Base-by-base conservation (phyloP, 2,329 filamentous ascomycete genomes). In the Venturia oleaginea region DNA sequence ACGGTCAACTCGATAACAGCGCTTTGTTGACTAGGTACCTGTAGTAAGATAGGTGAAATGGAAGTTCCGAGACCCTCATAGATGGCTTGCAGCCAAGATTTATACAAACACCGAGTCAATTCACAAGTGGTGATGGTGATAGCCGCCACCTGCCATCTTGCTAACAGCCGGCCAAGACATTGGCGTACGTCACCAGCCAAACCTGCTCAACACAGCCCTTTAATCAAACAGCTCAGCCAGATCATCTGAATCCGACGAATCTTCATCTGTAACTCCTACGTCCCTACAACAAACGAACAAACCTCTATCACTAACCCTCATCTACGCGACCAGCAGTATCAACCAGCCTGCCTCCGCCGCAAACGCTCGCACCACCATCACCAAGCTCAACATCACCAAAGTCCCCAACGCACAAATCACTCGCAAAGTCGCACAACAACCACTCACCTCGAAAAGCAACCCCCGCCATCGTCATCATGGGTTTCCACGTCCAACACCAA, bases 401-500 rank as follows among this genome's bases (percentile, higher is more conserved):
- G 19, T 19, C 43, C 13, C 13, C 38, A 40, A 11, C 38, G 38
- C 38, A 11, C 38, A 40, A 4, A 40, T 40, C 38, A 40, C 38
- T 40, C 4, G 38, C 38, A 17, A 40, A 15, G 38, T 15, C 27
- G 13, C 5, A 22, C 59, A n/a, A 24, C 19, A 17, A 40, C n/a
- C 37, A 17, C 19, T 8, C 34, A 2, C 30, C 2, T 10, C 59
- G 40, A 7, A 43, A 32, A 3, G 37, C 11, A 6, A 60, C 59
- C 1, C 40, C 59, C 59, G 40, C 59, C 15, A 60, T 60, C n/a
- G 32, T 27, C 10, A 60, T 40, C 22, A 60, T 60, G 59, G 59
- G 59, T 42, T 43, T 60, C 59, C 13, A 40, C 59, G 59, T 60
- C 59, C 37, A 40, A n/a, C 59, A 60, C 10, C 59, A 60, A 15